A percentile compares a stretch with the other conserved stretches of the same genome.
These are phyloP conservation scores for Paramarasmius palmivorus DNA, from an alignment of 1,284 basidiomycete species.

Conservation along the genomic window DNA sequence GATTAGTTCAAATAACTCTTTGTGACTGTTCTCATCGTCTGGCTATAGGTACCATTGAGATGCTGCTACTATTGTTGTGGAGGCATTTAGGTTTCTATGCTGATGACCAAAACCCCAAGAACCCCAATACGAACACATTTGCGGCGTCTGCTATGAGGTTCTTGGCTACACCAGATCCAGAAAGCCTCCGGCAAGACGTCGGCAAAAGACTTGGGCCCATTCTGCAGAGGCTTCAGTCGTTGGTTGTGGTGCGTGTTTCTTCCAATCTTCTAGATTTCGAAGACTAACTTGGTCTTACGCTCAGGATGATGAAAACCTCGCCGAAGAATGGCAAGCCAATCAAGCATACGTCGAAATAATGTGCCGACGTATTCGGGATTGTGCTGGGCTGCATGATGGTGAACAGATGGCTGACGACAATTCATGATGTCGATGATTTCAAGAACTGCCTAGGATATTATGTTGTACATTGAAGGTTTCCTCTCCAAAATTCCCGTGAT, in stretches of 20 bases:
- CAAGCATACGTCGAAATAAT: slow-evolving; percentile 71
- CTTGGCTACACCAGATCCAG: slow-evolving; percentile 51
- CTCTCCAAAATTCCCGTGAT: no score
- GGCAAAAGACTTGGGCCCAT: slow-evolving; percentile 50
- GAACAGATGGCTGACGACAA: slow-evolving; percentile 16
- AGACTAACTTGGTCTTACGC: slow-evolving; percentile 1
- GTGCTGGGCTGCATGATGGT: slow-evolving; percentile 49
- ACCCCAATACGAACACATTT: slow-evolving; percentile 37
- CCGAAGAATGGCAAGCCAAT: slow-evolving; percentile 56
- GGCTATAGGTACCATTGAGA: slow-evolving; percentile 71
- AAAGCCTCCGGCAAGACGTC: slow-evolving; percentile 55
- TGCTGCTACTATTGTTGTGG: slow-evolving; percentile 84
- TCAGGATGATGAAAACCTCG: slow-evolving; percentile 38
- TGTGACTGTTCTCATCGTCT: slow-evolving; percentile 4
- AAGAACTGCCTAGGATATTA: not conserved
- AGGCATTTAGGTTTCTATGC: slow-evolving; percentile 75
- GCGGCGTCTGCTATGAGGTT: slow-evolving; percentile 52
- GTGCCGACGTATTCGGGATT: slow-evolving; percentile 63
- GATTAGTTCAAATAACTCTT: slow-evolving; percentile 11
- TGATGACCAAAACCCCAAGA: slow-evolving; percentile 38
- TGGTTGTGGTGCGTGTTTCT: slow-evolving; percentile 48
- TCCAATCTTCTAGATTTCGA: slow-evolving; percentile 5
- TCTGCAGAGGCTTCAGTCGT: slow-evolving; percentile 46
- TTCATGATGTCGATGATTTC: slow-evolving; percentile 10
- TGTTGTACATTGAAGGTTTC: slow-evolving; percentile 1